Percentiles rank a stretch among this genome's conserved stretches.
phyloP scores from a whole-genome alignment of 345 rosid genomes.

The Garcia nutans region DNA sequence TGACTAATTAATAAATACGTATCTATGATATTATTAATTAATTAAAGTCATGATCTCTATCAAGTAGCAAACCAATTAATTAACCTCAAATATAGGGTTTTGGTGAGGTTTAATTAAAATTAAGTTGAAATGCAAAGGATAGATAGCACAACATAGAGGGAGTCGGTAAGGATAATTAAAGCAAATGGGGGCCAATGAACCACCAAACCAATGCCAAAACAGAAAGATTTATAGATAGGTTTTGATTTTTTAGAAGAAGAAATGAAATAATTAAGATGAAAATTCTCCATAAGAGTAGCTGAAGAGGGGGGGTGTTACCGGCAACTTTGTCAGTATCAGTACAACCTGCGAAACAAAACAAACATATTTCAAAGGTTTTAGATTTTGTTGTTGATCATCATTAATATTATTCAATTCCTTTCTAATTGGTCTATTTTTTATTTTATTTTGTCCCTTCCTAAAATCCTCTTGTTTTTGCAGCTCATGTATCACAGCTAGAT shows the following conservation, averaged over 20 bases:
- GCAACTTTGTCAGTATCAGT: constrained; percentile 33
- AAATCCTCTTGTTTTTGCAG: too few relatives aligned
- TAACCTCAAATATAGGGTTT: constrained; percentile 8
- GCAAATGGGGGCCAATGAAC: constrained; percentile 19
- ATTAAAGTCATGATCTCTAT: background rate
- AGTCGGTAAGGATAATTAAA: constrained; percentile 26
- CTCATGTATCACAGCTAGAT: too few relatives aligned
- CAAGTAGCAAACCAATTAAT: background rate
- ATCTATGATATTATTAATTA: background rate
- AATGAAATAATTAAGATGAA: too few relatives aligned
- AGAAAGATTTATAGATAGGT: background rate
- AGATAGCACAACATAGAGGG: constrained; percentile 24
- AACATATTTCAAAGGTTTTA: constrained; percentile 38
- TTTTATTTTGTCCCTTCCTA: constrained; percentile 17
- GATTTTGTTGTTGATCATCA: constrained; percentile 43
- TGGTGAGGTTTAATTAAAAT: constrained; percentile 1
- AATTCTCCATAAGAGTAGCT: too few relatives aligned
- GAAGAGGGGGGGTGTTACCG: constrained; percentile 1
- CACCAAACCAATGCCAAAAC: background rate
- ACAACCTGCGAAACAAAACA: constrained; percentile 22
- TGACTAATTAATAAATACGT: too few relatives aligned
- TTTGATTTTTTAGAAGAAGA: background rate
- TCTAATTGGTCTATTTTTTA: constrained; percentile 7
- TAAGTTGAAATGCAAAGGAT: background rate
- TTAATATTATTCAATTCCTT: constrained; percentile 7